Base-by-base conservation (phyloP, 768 basidiomycete genomes). In the Scleroderma citrinum region DNA sequence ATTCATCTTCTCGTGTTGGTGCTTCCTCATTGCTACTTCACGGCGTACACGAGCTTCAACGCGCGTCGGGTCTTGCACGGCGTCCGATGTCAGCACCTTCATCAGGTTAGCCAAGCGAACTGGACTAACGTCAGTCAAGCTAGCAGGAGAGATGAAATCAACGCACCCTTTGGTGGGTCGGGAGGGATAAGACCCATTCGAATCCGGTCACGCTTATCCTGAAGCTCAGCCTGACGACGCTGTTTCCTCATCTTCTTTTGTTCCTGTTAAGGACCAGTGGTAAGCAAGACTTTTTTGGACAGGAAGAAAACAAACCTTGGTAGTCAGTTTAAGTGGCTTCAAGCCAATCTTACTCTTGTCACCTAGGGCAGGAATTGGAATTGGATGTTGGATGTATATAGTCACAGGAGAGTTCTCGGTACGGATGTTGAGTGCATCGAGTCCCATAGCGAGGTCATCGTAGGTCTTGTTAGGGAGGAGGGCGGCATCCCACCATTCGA, bases 241-340 rank as follows among this genome's bases (percentile, higher is more conserved):
- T 93, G 81, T 67, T 91, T 90, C 58, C 96, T 70, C 84, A 96
- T 85, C 78, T 98, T 98, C 84, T 97, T 98, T 76, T 87, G 86
- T 59, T 96, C 93, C 83, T 75, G 51, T 40, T 53, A 21, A 39
- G 32, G n/a, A 44, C 50, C 6, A 13, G 10, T 56, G 26, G 50
- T 21, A 29, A 38, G 1, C 19, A 31, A 2, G 26, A 10, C 14
- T 14, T n/a, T 19, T 48, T 30, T 39, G 7, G 21, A 20, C 24
- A 44, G 13, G 17, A 14, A 35, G 12, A 19, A 31, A 29, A 47
- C 62, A 21, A 47, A 30, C 90, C 81, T 90, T 98, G 70, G 85
- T 88, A 3, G 95, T 99, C 52, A 99, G 67, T 79, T 90, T 96
- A 56, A 97, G 68, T 2, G 92, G 87, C 61, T 94, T 91, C 47